Evolutionary conservation across 805 yeast species (phyloP).

Genomic region (Ogataea ganodermae): DNA sequence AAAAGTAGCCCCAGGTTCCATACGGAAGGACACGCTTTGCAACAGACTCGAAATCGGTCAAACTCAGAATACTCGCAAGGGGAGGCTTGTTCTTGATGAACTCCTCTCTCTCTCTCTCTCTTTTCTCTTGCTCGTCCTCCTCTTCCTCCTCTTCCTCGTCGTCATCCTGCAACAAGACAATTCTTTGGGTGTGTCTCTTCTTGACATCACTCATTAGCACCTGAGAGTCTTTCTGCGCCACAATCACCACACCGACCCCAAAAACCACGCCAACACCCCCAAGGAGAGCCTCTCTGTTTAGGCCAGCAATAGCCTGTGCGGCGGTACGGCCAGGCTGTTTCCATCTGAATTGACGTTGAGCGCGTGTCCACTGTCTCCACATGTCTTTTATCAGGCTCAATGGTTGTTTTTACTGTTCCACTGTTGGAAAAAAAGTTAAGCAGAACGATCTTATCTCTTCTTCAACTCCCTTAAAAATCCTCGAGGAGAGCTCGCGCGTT

Average conservation of each 20-base stretch:
- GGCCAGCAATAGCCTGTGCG: neutral
- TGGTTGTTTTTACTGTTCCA: no score
- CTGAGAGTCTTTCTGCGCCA: neutral
- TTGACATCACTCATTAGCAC: constrained; percentile 21
- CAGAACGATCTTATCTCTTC: neutral
- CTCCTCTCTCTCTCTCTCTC: constrained; percentile 44
- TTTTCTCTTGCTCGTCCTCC: constrained; percentile 26
- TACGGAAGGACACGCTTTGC: constrained; percentile 75
- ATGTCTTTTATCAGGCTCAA: neutral
- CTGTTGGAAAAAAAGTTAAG: neutral
- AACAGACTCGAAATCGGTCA: constrained; percentile 83
- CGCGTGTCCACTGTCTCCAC: constrained; percentile 1
- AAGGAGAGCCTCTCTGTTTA: neutral
- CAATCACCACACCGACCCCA: constrained; percentile 6
- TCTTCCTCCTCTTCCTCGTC: constrained; percentile 32
- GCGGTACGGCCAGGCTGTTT: neutral
- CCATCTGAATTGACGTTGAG: neutral
- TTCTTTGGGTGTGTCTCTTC: constrained; percentile 18
- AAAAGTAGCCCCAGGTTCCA: constrained; percentile 86
- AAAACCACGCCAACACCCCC: constrained; percentile 10
- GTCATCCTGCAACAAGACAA: constrained; percentile 29
- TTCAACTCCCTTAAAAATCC: no score
- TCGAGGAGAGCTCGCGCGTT: no score
- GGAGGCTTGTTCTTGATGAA: constrained; percentile 60
- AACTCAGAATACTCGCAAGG: constrained; percentile 64